Conservation (phyloP, 306 rosid genomes). For the Fragaria nilgerrensis region DNA sequence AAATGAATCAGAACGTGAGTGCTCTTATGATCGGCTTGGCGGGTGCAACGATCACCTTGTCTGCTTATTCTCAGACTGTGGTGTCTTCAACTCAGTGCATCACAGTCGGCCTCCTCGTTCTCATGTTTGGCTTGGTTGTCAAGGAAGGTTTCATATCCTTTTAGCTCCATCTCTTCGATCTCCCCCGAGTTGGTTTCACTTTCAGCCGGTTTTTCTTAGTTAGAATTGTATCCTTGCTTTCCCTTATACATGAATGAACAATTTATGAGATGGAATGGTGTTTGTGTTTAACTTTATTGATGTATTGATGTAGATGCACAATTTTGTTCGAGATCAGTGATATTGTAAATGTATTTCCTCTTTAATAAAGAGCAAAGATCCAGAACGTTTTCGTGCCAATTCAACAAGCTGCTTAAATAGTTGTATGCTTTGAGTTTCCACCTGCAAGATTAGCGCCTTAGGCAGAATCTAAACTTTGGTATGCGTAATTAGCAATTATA, state of each 20-base stretch:
- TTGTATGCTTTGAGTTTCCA: too few relatives aligned
- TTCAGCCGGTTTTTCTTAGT: background rate
- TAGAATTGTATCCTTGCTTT: background rate
- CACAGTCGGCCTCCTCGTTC: conserved; percentile 66
- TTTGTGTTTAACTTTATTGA: background rate
- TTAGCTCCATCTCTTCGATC: conserved; percentile 3
- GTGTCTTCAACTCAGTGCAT: conserved; percentile 58
- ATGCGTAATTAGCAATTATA: too few relatives aligned
- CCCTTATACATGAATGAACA: background rate
- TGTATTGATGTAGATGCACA: background rate
- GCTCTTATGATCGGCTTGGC: conserved; percentile 61
- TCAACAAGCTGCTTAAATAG: too few relatives aligned
- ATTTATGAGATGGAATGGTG: background rate
- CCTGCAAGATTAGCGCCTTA: too few relatives aligned
- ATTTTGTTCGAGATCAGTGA: background rate
- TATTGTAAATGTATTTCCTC: too few relatives aligned
- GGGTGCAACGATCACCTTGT: conserved; percentile 66
- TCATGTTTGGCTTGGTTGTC: conserved; percentile 63
- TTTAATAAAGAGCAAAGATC: too few relatives aligned
- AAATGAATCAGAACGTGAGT: conserved; percentile 52
- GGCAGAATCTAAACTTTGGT: too few relatives aligned
- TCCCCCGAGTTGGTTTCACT: background rate
- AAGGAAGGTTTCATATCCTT: conserved; percentile 74
- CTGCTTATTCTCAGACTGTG: conserved; percentile 61
- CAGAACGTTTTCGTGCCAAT: too few relatives aligned